Evolutionary conservation across 768 basidiomycete genomes (phyloP), one percentile per base, ranked within the genome.

Genomic region (Pulveroboletus frians): DNA sequence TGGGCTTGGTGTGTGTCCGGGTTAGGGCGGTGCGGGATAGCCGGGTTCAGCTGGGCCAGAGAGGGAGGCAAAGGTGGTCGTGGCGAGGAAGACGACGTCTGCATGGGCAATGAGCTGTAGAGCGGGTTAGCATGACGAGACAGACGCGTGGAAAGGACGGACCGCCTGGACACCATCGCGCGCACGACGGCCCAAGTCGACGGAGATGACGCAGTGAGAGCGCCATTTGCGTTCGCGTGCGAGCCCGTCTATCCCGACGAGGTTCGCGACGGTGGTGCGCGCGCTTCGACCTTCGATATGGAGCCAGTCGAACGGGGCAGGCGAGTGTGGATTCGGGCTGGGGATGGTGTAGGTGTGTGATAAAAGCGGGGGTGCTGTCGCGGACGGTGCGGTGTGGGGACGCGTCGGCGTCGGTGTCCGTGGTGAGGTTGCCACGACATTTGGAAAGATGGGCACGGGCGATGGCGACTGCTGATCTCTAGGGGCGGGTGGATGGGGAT

Each of bases 141-240:
- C 4, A 11, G 43, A 45, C 6, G 29, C 9, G 26, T 15, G 32
- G 38, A 48, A 52, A 42, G 55, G 56, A 73, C 84, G 58, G 65
- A 90, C 89, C 67, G 80, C 81, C 76, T 91, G 83, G 39, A 88
- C 80, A 14, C 88, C 88, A 61, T 88, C 86, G 48, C 83, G 76
- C 17, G 81, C 81, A 31, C 80, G 80, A 17, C 87, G 73, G 13
- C 87, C 85, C 13, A 91, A 74, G 61, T 91, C 88, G 37, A 92
- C 70, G 49, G 87, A 89, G 65, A 92, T 82, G 5, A 89, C 85
- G 51, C 86, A 89, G 57, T 86, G 83, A 49, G 80, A 77, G 51
- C 89, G 76, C 90, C 90, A 92, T 57, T 85, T 88, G 26, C 85
- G 78, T 60, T 92, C 90, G 3, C 83, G 77, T 5, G 88, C 88